phyloP scores from a whole-genome alignment of 1,284 basidiomycete species.

The Taiwanofungus camphoratus region DNA sequence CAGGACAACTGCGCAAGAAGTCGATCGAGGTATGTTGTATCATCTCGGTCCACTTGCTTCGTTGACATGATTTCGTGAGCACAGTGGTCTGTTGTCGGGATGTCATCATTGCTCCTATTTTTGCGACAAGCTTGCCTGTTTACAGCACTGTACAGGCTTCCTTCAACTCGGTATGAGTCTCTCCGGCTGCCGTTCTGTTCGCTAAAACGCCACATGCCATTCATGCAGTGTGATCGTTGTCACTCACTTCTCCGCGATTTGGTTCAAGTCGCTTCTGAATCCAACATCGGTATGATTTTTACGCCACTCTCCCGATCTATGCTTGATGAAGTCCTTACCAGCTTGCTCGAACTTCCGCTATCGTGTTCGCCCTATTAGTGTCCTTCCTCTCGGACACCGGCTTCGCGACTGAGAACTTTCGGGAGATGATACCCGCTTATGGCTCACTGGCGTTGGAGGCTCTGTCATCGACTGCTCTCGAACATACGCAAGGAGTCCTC shows the following conservation, averaged over 20 bases:
- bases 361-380: constrained; percentile 39
- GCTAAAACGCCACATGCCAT: not conserved
- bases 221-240: constrained; percentile 55
- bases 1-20: constrained; percentile 45
- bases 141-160: constrained; percentile 58
- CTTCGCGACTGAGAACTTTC: constrained; percentile 40
- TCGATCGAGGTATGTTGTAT: constrained; percentile 46
- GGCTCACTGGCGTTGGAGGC: constrained; percentile 55
- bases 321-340: constrained; percentile 6
- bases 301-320: not conserved
- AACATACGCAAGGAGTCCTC: constrained; percentile 54
- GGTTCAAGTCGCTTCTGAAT: constrained; percentile 48
- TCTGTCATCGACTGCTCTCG: constrained; percentile 50
- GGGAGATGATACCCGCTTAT: constrained; percentile 53
- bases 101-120: constrained; percentile 61
- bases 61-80: not conserved
- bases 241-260: constrained; percentile 59
- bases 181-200: not conserved
- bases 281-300: constrained; percentile 40
- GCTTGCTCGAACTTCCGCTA: constrained; percentile 32
- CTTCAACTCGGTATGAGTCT: constrained; percentile 51
- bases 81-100: constrained; percentile 65
- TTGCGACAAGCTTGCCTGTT: constrained; percentile 58
- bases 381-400: constrained; percentile 51
- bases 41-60: not conserved